Evolutionary conservation across 208 protist genomes (phyloP).

Genomic region (Herpetomonas tarakana): DNA sequence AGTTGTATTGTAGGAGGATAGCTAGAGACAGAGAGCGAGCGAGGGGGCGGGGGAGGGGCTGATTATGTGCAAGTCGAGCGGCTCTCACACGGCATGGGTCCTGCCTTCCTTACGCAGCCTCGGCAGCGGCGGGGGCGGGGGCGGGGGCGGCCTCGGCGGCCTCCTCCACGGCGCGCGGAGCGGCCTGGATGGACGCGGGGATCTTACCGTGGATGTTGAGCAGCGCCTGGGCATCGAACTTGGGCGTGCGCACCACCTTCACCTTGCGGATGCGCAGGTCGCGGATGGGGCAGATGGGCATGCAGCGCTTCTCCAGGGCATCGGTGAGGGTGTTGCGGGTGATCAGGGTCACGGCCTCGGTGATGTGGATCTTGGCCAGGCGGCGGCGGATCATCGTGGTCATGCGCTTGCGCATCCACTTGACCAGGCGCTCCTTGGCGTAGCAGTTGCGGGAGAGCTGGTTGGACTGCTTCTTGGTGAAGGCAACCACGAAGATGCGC

Average conservation of each 20-base stretch:
- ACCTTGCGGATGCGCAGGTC: conserved; percentile 98
- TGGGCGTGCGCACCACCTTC: conserved; percentile 96
- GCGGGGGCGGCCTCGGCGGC: conserved; percentile 43
- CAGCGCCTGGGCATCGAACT: conserved; percentile 94
- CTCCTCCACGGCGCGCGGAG: conserved; percentile 70
- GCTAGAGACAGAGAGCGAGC: too few relatives aligned
- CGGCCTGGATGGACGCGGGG: conserved; percentile 78
- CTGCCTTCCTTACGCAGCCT: conserved; percentile 19
- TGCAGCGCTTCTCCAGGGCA: conserved; percentile 94
- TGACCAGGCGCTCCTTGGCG: conserved; percentile 95
- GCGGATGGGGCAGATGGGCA: conserved; percentile 96
- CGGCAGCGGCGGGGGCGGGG: conserved; percentile 30
- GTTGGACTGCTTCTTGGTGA: conserved; percentile 94
- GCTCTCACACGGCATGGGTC: too few relatives aligned
- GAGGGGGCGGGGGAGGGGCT: too few relatives aligned
- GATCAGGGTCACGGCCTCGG: conserved; percentile 94
- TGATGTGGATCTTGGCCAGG: conserved; percentile 87
- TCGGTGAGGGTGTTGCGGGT: conserved; percentile 94
- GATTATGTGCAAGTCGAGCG: too few relatives aligned
- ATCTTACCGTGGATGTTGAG: conserved; percentile 90
- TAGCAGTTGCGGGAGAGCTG: conserved; percentile 98
- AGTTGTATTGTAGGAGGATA: too few relatives aligned
- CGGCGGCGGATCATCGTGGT: conserved; percentile 93
- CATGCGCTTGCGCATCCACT: conserved; percentile 95
- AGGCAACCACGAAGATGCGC: conserved; percentile 97